Percentiles rank a stretch among this genome's conserved stretches.
phyloP scores from a whole-genome alignment of 2,329 filamentous ascomycete species.

The Ophiostoma quercus region DNA sequence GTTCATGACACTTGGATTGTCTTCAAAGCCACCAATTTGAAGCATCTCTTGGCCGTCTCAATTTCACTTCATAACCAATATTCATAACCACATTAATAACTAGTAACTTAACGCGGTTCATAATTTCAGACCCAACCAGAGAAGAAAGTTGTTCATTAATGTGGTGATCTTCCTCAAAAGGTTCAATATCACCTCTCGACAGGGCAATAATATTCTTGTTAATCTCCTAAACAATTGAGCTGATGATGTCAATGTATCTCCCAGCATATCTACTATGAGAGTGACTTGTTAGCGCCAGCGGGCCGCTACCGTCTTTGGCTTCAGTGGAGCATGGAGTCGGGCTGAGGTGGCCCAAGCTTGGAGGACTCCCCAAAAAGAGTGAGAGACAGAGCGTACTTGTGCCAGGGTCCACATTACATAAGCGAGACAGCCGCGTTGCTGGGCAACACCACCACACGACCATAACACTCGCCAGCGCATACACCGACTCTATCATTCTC shows the following conservation, averaged over 20 bases:
- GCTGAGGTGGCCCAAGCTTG: neutral
- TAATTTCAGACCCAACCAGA: neutral
- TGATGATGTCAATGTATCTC: neutral
- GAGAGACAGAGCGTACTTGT: neutral
- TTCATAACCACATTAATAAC: neutral
- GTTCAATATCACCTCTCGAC: neutral
- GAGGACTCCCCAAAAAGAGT: no score
- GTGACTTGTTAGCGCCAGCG: constrained; percentile 7
- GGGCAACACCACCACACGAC: neutral
- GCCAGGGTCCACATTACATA: neutral
- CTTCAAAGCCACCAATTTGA: neutral
- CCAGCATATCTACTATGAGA: neutral
- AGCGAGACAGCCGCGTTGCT: neutral
- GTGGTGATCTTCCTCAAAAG: neutral
- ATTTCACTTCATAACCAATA: no score
- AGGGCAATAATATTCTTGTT: neutral
- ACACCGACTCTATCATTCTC: neutral
- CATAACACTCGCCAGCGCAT: constrained; percentile 1
- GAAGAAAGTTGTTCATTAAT: neutral
- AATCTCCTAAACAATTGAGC: neutral
- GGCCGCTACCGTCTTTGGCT: neutral
- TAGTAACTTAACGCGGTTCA: neutral
- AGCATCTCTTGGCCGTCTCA: neutral
- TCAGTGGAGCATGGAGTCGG: neutral
- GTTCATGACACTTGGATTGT: no score